Evolutionary conservation across 1,284 basidiomycete genomes (phyloP), one percentile per base, ranked within the genome.

Genomic region (Papiliotrema terrestris): DNA sequence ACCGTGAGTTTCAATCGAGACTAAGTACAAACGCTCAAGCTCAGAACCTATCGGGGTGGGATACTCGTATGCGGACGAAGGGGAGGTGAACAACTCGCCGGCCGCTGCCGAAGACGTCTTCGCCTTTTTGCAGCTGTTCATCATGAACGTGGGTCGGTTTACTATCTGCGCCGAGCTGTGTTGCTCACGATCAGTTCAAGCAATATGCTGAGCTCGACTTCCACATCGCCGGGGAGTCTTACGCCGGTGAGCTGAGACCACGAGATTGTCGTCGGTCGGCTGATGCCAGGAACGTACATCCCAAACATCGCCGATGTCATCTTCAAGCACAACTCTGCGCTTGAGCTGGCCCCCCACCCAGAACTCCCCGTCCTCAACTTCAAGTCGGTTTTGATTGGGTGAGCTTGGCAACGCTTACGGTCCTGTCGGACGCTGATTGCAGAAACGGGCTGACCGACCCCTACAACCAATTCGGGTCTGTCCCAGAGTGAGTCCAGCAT

Each of bases 101-200:
- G 78, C 78, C 19, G 79, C 81, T 8, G 82, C 81, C 47, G 78
- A 80, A 70, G 92, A 96, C 63, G 89, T 95, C 22, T 91, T 91
- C 66, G 89, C 88, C 1, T 95, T 96, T 83, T 80, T 95, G 49
- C 81, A 91, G 67, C 83, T 96, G 43, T 96, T 96, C 83, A 79
- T 93, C 57, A 78, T 81, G 15, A 61, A 59, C 80, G 86, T 53
- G 86, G 82, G 69, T 56, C 29, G 29, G 29, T 32, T 11, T 11
- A 6, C 5, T 11, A 11, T 32, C 29, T 32, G 29, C 29, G 29
- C 29, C 29, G 29, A 6, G 11, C 29, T 6, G 29, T 11, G 29
- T 11, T 3, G 20, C 51, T 53, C 11, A 56, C 48, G n/a, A 20
- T n/a, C 58, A 74, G 72, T 75, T 71, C 79, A 81, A 83, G 2